phyloP scores from a whole-genome alignment of 2,329 filamentous ascomycete genomes.

The Aspergillus aculeatinus region DNA sequence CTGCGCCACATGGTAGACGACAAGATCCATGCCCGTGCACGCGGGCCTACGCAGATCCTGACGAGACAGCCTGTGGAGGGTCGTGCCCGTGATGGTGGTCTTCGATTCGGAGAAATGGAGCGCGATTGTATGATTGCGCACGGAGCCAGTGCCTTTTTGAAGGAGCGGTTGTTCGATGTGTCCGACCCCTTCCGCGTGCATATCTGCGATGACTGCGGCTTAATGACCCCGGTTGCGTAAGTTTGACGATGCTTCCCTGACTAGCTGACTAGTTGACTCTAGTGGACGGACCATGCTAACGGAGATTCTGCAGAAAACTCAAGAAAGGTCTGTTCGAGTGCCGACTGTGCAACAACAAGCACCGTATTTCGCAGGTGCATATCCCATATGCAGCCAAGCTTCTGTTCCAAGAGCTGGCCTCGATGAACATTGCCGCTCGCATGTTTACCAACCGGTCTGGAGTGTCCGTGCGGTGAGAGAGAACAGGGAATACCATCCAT shows the following conservation, averaged over 20 bases:
- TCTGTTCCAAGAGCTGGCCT: conserved; percentile 94
- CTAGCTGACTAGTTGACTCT: not conserved
- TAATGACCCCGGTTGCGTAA: conserved; percentile 99
- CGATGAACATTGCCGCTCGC: conserved; percentile 97
- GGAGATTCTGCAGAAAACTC: conserved; percentile 64
- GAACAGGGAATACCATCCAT: not conserved
- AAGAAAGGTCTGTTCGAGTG: conserved; percentile 97
- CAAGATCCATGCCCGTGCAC: conserved; percentile 98
- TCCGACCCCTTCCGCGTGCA: conserved; percentile 98
- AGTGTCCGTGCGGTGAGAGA: conserved; percentile 42
- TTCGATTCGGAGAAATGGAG: conserved; percentile 99
- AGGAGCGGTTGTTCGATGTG: conserved; percentile 95
- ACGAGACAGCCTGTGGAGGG: conserved; percentile 96
- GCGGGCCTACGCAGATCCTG: conserved; percentile 94
- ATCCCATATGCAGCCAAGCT: conserved; percentile 98
- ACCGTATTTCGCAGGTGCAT: conserved; percentile 94
- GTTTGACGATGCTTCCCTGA: conserved; percentile 43
- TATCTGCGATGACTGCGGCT: conserved; percentile 95
- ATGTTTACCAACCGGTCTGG: conserved; percentile 78
- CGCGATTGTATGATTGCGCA: conserved; percentile 99
- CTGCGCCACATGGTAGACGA: conserved; percentile 99
- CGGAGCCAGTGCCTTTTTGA: conserved; percentile 92
- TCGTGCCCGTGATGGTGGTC: conserved; percentile 94
- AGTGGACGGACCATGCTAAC: conserved; percentile 27
- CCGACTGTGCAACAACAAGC: conserved; percentile 98